Evolutionary conservation across 208 protist genomes (phyloP).

Genomic region (Wallacemonas rigidus): DNA sequence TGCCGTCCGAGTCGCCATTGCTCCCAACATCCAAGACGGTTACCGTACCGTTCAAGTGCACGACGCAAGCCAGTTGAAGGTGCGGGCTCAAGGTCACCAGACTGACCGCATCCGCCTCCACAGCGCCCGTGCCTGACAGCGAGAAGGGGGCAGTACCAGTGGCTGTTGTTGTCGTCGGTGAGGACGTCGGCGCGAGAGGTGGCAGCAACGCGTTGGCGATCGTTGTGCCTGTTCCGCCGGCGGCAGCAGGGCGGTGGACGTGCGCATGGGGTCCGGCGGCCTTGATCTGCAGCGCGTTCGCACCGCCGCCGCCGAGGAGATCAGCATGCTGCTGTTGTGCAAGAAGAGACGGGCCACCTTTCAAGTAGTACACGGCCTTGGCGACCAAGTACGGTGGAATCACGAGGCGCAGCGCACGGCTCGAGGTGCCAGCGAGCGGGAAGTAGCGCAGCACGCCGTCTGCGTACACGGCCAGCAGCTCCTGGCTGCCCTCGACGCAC

Average conservation of each 20-base stretch:
- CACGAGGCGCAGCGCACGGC: conserved; percentile 56
- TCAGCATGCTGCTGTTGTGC: background rate
- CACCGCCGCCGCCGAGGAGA: background rate
- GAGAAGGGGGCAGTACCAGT: background rate
- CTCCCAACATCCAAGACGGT: conserved; percentile 56
- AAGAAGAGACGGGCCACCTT: background rate
- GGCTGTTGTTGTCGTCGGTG: background rate
- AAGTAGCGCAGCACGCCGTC: conserved; percentile 78
- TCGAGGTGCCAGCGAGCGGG: conserved; percentile 51
- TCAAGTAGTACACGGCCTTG: conserved; percentile 39
- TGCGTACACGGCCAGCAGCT: conserved; percentile 71
- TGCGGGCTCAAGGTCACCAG: conserved; percentile 58
- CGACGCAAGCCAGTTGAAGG: conserved; percentile 67
- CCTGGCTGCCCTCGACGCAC: conserved; percentile 55
- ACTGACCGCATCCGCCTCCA: conserved; percentile 77
- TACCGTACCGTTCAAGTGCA: conserved; percentile 68
- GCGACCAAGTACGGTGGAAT: conserved; percentile 72
- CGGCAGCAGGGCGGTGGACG: no score
- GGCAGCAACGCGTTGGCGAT: background rate
- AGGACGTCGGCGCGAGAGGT: background rate
- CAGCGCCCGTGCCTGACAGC: conserved; percentile 15
- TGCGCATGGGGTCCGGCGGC: no score
- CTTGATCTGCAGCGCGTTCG: background rate
- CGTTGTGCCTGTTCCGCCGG: no score
- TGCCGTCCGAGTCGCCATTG: background rate